Evolutionary conservation across 306 rosid genomes (phyloP).

Genomic region (Lagenaria siceraria): DNA sequence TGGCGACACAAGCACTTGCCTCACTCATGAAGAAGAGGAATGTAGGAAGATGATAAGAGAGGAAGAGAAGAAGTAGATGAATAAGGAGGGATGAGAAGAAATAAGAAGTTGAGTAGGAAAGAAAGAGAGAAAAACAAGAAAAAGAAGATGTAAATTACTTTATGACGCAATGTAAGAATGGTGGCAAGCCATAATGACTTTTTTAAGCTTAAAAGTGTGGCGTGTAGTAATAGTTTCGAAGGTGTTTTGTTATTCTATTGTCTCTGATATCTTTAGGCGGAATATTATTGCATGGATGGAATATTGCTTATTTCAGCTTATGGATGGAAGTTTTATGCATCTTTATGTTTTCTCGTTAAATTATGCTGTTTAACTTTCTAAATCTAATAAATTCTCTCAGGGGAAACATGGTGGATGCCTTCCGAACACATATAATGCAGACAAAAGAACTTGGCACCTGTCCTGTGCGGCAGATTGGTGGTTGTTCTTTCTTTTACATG

Average conservation of each 20-base stretch:
- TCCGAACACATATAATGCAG: slow-evolving; percentile 89
- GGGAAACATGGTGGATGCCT: slow-evolving; percentile 99
- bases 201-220: not conserved
- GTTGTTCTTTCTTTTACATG: slow-evolving; percentile 94
- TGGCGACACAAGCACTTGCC: not conserved
- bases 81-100: no score
- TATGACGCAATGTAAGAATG: not conserved
- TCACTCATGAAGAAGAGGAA: not conserved
- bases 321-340: not conserved
- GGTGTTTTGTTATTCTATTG: not conserved
- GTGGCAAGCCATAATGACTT: not conserved
- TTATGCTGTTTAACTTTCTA: not conserved
- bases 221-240: not conserved
- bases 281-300: not conserved
- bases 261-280: not conserved
- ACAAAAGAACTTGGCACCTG: slow-evolving; percentile 96
- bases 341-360: not conserved
- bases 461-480: slow-evolving; percentile 97
- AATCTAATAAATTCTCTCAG: slow-evolving; percentile 24
- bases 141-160: not conserved
- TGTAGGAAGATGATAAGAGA: not conserved
- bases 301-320: not conserved
- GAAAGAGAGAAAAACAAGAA: no score
- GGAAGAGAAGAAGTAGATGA: not conserved
- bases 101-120: not conserved